phyloP scores from a whole-genome alignment of 2,329 filamentous ascomycete species.

The Pseudocercospora musae region DNA sequence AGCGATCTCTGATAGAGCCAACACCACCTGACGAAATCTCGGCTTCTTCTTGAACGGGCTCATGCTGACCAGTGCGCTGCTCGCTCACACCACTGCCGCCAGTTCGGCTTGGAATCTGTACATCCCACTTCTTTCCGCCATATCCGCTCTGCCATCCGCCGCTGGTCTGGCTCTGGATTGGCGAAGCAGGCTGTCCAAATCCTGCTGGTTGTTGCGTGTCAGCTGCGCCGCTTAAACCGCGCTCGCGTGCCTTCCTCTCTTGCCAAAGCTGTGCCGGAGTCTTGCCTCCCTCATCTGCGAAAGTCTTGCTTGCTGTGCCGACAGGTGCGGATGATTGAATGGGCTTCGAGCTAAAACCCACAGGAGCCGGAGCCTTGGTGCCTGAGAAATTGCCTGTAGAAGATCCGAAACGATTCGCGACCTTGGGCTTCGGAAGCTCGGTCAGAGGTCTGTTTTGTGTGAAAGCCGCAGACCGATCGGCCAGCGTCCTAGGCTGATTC shows the following conservation, averaged over 20 bases:
- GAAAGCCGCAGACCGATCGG: conserved; percentile 76
- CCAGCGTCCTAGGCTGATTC: conserved; percentile 59
- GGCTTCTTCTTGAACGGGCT: conserved; percentile 46
- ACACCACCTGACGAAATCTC: conserved; percentile 62
- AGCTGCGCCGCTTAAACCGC: conserved; percentile 54
- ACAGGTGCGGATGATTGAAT: conserved; percentile 56
- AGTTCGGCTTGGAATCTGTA: conserved; percentile 72
- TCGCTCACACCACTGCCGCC: conserved; percentile 58
- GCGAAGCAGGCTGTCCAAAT: conserved; percentile 38
- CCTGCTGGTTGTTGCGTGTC: conserved; percentile 46
- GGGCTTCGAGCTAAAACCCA: conserved; percentile 61
- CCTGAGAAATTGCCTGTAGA: conserved; percentile 70
- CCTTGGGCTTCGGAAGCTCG: conserved; percentile 87
- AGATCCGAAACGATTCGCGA: conserved; percentile 81
- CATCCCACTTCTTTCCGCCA: conserved; percentile 81
- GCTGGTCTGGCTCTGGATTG: conserved; percentile 66
- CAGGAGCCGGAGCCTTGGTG: conserved; percentile 83
- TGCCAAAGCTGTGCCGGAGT: conserved; percentile 96
- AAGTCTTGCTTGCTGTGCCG: conserved; percentile 82
- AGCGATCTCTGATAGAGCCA: conserved; percentile 74
- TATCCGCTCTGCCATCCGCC: conserved; percentile 94
- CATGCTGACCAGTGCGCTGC: conserved; percentile 61
- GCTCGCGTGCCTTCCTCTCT: conserved; percentile 87
- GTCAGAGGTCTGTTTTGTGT: conserved; percentile 74
- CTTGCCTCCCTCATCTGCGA: conserved; percentile 92